Evolutionary conservation across 805 yeast species (phyloP).

Genomic region (Saturnispora bothae): DNA sequence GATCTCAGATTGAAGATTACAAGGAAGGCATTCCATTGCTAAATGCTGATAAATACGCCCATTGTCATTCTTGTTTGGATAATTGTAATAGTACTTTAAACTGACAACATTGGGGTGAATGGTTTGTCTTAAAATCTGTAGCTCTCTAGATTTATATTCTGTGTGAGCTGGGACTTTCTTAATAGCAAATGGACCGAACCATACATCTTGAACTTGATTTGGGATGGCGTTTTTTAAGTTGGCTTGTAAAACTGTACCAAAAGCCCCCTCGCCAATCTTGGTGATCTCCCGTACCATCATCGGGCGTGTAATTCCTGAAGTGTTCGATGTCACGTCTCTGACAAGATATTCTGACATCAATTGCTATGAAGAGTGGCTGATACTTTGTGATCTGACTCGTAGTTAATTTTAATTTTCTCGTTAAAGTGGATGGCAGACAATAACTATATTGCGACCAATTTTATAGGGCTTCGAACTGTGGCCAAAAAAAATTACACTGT

Average conservation of each 20-base stretch:
- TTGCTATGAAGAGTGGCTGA: not conserved
- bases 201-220: constrained; percentile 20
- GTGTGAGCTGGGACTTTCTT: constrained; percentile 83
- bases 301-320: constrained; percentile 39
- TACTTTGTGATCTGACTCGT: not conserved
- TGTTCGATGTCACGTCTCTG: constrained; percentile 53
- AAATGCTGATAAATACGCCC: constrained; percentile 64
- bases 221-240: constrained; percentile 29
- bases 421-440: too few species aligned
- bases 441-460: too few species aligned
- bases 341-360: constrained; percentile 32
- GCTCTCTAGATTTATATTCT: constrained; percentile 73
- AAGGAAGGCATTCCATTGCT: constrained; percentile 84
- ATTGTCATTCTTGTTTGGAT: constrained; percentile 46
- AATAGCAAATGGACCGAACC: constrained; percentile 79
- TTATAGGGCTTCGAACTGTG: too few species aligned
- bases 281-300: constrained; percentile 66
- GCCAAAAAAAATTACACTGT: too few species aligned
- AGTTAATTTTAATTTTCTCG: not conserved
- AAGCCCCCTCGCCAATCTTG: constrained; percentile 78
- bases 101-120: constrained; percentile 73
- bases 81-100: constrained; percentile 61
- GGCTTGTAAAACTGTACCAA: constrained; percentile 78
- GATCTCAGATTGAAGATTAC: constrained; percentile 66
- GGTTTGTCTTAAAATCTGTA: constrained; percentile 64